These are phyloP conservation scores for Cubamyces lactineus DNA, from an alignment of 768 basidiomycete species.

Conservation along the genomic window DNA sequence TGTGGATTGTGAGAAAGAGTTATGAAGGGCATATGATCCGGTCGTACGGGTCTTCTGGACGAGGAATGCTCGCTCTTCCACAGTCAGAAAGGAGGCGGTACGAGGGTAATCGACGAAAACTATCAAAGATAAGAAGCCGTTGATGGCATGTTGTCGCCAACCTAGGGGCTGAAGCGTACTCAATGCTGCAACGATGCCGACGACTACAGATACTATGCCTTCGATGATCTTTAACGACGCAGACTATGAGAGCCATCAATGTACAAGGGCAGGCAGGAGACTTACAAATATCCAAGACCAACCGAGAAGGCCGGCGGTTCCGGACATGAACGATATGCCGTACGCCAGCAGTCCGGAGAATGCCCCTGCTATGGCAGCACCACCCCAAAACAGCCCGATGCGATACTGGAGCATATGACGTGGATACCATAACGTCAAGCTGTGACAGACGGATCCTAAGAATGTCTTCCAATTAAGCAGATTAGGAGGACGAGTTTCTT, in stretches of 20 bases:
- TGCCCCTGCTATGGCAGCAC: slow-evolving; percentile 29
- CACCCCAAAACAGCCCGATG: slow-evolving; percentile 31
- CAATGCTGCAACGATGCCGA: slow-evolving; percentile 46
- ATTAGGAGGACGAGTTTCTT: background rate
- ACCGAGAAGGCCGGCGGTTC: slow-evolving; percentile 28
- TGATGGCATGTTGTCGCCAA: too few species aligned
- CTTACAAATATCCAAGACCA: slow-evolving; percentile 38
- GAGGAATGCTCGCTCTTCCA: slow-evolving; percentile 57
- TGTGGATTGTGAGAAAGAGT: background rate
- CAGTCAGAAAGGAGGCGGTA: slow-evolving; percentile 62
- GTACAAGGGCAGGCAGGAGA: background rate
- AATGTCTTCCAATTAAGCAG: too few species aligned
- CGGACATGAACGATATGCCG: slow-evolving; percentile 38
- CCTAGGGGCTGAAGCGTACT: background rate
- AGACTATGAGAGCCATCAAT: background rate
- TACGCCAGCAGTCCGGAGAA: slow-evolving; percentile 37
- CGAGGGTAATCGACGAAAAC: slow-evolving; percentile 65
- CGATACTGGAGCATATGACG: slow-evolving; percentile 29
- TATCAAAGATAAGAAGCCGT: slow-evolving; percentile 25
- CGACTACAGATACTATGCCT: slow-evolving; percentile 59
- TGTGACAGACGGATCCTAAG: background rate
- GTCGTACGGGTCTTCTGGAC: slow-evolving; percentile 10
- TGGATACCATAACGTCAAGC: slow-evolving; percentile 32
- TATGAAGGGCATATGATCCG: background rate
- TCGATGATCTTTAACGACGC: slow-evolving; percentile 53